Base-by-base conservation (phyloP, 2,329 filamentous ascomycete genomes). In the Aspergillus niger region DNA sequence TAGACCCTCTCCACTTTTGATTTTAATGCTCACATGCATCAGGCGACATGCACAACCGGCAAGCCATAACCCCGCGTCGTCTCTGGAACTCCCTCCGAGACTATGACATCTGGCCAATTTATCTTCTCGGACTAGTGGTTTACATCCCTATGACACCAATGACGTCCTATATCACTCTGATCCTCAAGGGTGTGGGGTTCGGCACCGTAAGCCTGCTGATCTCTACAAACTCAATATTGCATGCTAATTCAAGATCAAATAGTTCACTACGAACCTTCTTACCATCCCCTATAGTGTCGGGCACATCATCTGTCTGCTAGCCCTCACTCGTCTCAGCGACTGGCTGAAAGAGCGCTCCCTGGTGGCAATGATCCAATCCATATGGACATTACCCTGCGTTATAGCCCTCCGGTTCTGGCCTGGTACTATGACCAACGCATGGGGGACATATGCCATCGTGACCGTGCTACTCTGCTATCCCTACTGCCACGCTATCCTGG, bases 381-480 rank as follows among this genome's bases (percentile, higher is more conserved):
- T 89, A 7, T 90, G 87, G 87, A 77, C 81, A 2, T 74, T 89
- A 3, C 86, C 86, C 0, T 85, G 85, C 62, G 67, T 90, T 38
- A 71, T 88, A 30, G 80, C 82, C 0, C 74, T 87, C 65, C 62
- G 66, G 2, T 79, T 63, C 56, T 82, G 81, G 78, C 77, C 79
- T 0, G 77, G 78, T 2, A 64, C 76, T 1, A 72, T 78, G 63
- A 65, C 70, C 3, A 77, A 80, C 50, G 68, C 74, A 3, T 86
- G 84, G 84, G 76, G 77, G 0, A 83, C 82, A 0, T 87, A 82
- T 61, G 80, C 77, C 0, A 67, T 86, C 0, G 75, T 83, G 6
- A 83, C 79, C 0, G 73, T 81, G 0, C 68, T 86, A 0, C 71
- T 84, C 1, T 81, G 81, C 0, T 85, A 85, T 58, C 85, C 85